phyloP scores from a whole-genome alignment of 2,329 filamentous ascomycete genomes.

The Colletotrichum sidae region DNA sequence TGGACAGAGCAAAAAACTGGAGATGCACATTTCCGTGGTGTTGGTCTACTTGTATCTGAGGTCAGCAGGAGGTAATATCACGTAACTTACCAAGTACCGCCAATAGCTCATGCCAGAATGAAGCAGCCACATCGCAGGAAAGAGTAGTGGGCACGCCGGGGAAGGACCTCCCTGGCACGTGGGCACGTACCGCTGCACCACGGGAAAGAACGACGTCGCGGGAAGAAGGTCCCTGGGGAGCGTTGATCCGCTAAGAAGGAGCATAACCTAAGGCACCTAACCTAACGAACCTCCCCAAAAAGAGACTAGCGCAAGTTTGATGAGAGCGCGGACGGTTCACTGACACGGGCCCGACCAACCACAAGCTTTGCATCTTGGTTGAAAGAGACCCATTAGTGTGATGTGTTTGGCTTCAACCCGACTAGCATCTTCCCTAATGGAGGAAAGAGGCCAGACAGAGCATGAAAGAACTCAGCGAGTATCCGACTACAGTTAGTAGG shows the following conservation, averaged over 20 bases:
- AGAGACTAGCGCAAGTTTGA: slow-evolving; percentile 10
- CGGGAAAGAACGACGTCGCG: neutral
- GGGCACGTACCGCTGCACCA: no score
- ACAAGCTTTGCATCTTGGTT: slow-evolving; percentile 22
- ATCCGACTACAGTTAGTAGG: neutral
- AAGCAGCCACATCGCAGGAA: no score
- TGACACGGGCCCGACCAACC: slow-evolving; percentile 27
- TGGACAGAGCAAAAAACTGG: slow-evolving; percentile 17
- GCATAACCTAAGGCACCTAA: neutral
- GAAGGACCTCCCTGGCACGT: no score
- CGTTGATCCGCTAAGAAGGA: slow-evolving; percentile 5
- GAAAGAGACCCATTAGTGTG: slow-evolving; percentile 10
- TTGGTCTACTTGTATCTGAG: slow-evolving; percentile 8
- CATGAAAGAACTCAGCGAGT: neutral
- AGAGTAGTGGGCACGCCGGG: no score
- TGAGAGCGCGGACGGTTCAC: slow-evolving; percentile 3
- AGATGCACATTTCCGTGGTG: slow-evolving; percentile 14
- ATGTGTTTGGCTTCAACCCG: slow-evolving; percentile 8
- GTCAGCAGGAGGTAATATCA: neutral
- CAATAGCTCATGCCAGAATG: no score
- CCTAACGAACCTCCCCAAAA: neutral
- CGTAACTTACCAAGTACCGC: no score
- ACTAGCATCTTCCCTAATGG: slow-evolving; percentile 14
- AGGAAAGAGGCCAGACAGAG: neutral
- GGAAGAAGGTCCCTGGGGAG: slow-evolving; percentile 14